Percentiles rank a stretch among this genome's conserved stretches.
Evolutionary conservation across 257 asterid species (phyloP).

Genomic region (Ballota nigra): DNA sequence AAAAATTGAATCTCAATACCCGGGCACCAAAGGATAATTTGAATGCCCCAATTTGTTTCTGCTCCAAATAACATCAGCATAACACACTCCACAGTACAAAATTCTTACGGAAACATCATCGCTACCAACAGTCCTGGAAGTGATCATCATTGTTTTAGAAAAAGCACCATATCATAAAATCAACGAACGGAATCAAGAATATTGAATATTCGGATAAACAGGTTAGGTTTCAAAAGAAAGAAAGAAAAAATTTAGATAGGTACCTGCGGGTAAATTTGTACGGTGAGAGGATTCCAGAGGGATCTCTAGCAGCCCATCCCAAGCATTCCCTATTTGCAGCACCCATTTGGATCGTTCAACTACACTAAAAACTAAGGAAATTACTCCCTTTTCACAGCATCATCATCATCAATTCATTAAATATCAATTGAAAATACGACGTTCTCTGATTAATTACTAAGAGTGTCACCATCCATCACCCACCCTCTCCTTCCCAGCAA

Average conservation of each 20-base stretch:
- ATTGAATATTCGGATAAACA: too few relatives aligned
- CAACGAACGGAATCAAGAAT: too few relatives aligned
- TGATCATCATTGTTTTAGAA: not conserved
- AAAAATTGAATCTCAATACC: conserved; percentile 40
- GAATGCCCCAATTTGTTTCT: conserved; percentile 56
- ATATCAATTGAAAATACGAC: too few relatives aligned
- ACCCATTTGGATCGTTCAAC: conserved; percentile 30
- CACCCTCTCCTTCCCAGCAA: too few relatives aligned
- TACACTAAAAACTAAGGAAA: not conserved
- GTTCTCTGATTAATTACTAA: too few relatives aligned
- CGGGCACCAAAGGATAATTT: conserved; percentile 92
- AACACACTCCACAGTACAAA: conserved; percentile 76
- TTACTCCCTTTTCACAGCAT: too few relatives aligned
- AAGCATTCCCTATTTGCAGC: conserved; percentile 48
- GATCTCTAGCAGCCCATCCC: conserved; percentile 86
- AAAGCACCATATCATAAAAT: too few relatives aligned
- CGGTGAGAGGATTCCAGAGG: conserved; percentile 82
- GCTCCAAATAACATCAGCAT: conserved; percentile 83
- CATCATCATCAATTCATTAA: too few relatives aligned
- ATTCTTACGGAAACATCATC: conserved; percentile 72
- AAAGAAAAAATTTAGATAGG: too few relatives aligned
- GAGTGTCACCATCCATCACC: too few relatives aligned
- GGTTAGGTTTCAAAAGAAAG: too few relatives aligned
- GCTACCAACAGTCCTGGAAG: conserved; percentile 56
- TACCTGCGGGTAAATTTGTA: conserved; percentile 75